Evolutionary conservation across 169 alveolate species (phyloP).

Genomic region (Theileria orientalis): DNA sequence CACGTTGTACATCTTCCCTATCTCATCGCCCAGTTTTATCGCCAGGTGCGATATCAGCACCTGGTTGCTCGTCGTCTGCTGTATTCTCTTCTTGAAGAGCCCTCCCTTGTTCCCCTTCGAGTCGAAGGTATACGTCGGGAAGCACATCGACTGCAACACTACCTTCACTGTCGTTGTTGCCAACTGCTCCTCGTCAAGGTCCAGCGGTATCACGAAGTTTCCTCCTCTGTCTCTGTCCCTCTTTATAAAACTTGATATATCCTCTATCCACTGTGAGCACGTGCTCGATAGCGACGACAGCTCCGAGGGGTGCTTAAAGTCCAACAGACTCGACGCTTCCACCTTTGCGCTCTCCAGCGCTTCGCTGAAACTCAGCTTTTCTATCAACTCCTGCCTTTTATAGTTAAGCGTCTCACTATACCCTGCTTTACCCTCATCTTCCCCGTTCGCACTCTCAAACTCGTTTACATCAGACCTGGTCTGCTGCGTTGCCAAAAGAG

Average conservation of each 20-base stretch:
- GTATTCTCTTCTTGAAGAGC: constrained; percentile 51
- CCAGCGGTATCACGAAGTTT: constrained; percentile 36
- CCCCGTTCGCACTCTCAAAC: constrained; percentile 4
- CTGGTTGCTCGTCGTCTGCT: constrained; percentile 68
- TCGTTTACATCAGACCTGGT: neutral
- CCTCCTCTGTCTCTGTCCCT: constrained; percentile 36
- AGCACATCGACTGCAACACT: constrained; percentile 70
- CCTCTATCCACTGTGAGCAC: constrained; percentile 58
- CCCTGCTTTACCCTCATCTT: neutral
- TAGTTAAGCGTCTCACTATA: constrained; percentile 14
- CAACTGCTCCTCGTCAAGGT: constrained; percentile 41
- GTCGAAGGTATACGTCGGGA: constrained; percentile 68
- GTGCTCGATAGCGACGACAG: constrained; percentile 45
- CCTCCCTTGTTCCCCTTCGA: constrained; percentile 62
- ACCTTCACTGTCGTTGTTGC: constrained; percentile 66
- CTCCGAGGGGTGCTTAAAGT: constrained; percentile 51
- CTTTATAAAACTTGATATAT: constrained; percentile 41
- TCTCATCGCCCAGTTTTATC: constrained; percentile 74
- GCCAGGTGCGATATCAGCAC: constrained; percentile 72
- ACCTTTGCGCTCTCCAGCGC: constrained; percentile 56
- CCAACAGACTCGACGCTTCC: constrained; percentile 57
- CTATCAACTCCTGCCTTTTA: constrained; percentile 73
- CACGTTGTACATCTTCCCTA: constrained; percentile 45
- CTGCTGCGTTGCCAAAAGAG: constrained; percentile 35
- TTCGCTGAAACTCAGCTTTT: constrained; percentile 59